Evolutionary conservation across 306 rosid species (phyloP).

Genomic region (Hippophae gyantsensis): DNA sequence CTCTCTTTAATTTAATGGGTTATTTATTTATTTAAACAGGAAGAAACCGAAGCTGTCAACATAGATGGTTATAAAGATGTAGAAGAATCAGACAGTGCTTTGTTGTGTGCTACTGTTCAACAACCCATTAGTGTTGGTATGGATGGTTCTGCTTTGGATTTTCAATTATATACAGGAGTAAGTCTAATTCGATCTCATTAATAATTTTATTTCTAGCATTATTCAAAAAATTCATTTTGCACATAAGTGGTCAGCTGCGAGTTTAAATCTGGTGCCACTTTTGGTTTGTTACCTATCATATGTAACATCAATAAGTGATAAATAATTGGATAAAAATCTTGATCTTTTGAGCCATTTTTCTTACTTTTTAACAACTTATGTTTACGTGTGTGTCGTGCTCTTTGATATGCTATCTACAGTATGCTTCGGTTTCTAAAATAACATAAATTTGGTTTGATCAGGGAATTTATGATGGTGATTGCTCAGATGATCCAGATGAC

Average conservation of each 20-base stretch:
- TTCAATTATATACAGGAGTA: slow-evolving; percentile 64
- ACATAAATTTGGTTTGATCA: slow-evolving; percentile 16
- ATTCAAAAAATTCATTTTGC: too few species aligned
- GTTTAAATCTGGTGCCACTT: too few species aligned
- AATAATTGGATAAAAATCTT: too few species aligned
- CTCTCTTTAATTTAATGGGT: neutral
- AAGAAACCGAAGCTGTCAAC: slow-evolving; percentile 42
- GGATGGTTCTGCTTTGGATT: slow-evolving; percentile 55
- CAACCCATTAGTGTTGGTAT: slow-evolving; percentile 70
- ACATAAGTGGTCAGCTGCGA: too few species aligned
- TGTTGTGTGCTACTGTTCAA: slow-evolving; percentile 48
- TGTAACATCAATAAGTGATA: too few species aligned
- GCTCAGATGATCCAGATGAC: slow-evolving; percentile 56
- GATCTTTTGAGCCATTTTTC: too few species aligned
- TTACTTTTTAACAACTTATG: too few species aligned
- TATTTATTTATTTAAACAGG: slow-evolving; percentile 27
- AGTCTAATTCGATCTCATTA: slow-evolving; percentile 15
- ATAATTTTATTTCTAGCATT: neutral
- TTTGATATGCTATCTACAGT: too few species aligned
- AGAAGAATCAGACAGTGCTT: slow-evolving; percentile 40
- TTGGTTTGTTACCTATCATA: too few species aligned
- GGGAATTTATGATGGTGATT: slow-evolving; percentile 78
- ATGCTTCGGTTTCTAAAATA: too few species aligned
- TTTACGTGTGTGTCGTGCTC: too few species aligned
- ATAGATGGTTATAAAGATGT: slow-evolving; percentile 59